Percentiles rank a stretch among this genome's conserved stretches.
Conservation (phyloP, 371 early-diverging fungal genomes). For the Mucor plumbeus region DNA sequence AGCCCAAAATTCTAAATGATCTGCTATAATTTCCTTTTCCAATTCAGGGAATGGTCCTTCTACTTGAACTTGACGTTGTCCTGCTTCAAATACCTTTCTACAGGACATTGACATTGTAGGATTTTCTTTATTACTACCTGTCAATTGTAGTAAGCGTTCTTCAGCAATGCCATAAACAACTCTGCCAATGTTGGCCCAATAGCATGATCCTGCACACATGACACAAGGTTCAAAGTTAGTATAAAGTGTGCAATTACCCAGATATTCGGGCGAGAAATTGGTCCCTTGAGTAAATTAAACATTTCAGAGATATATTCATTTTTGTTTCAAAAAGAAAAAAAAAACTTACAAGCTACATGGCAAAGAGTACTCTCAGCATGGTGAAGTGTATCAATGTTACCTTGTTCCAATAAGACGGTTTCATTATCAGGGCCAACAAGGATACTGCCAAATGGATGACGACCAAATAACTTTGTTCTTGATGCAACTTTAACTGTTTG, state of each 20-base stretch:
- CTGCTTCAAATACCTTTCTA: slow-evolving; percentile 35
- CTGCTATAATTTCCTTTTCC: slow-evolving; percentile 31
- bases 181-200: slow-evolving; percentile 39
- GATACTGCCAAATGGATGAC: slow-evolving; percentile 39
- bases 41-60: slow-evolving; percentile 41
- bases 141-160: slow-evolving; percentile 23
- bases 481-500: slow-evolving; percentile 29
- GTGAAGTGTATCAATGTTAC: slow-evolving; percentile 33
- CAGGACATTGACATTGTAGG: slow-evolving; percentile 36
- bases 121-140: slow-evolving; percentile 32
- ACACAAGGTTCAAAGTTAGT: slow-evolving; percentile 44
- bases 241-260: slow-evolving; percentile 31
- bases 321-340: too few relatives aligned
- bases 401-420: slow-evolving; percentile 32
- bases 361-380: slow-evolving; percentile 40
- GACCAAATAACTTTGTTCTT: slow-evolving; percentile 27
- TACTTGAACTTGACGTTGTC: slow-evolving; percentile 32
- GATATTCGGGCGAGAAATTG: slow-evolving; percentile 33
- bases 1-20: slow-evolving; percentile 40
- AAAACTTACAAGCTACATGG: slow-evolving; percentile 33
- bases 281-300: slow-evolving; percentile 17
- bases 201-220: slow-evolving; percentile 38
- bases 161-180: slow-evolving; percentile 37
- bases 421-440: slow-evolving; percentile 35
- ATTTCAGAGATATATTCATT: too few relatives aligned